Conservation (phyloP, 1,284 basidiomycete species). For the Rhodotorula glutinis region DNA sequence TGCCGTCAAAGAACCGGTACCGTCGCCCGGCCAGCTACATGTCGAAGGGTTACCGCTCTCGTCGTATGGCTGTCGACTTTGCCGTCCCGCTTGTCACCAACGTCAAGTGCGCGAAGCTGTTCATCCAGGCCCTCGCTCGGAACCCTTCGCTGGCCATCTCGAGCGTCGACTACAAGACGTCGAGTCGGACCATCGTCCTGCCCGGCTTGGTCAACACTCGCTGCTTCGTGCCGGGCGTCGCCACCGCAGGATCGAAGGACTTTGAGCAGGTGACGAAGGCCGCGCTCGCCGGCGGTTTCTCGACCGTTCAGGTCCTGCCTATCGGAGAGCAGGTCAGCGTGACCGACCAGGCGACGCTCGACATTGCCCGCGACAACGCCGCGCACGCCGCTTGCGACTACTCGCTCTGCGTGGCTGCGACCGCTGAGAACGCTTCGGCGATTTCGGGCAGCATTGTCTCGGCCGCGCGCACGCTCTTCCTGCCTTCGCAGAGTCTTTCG, state of each 20-base stretch:
- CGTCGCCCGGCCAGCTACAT: constrained; percentile 95
- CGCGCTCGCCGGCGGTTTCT: constrained; percentile 81
- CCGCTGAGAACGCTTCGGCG: constrained; percentile 62
- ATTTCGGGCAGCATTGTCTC: constrained; percentile 68
- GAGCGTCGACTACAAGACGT: constrained; percentile 90
- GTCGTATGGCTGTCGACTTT: constrained; percentile 99
- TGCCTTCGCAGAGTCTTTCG: constrained; percentile 67
- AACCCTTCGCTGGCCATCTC: constrained; percentile 81
- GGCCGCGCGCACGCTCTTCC: constrained; percentile 76
- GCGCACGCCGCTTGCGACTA: constrained; percentile 78
- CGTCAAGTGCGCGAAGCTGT: constrained; percentile 96
- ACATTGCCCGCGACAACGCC: constrained; percentile 65
- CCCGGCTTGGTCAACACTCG: constrained; percentile 88
- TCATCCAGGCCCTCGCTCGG: constrained; percentile 90
- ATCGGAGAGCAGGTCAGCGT: constrained; percentile 61
- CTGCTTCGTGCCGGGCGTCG: constrained; percentile 77
- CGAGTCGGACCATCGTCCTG: constrained; percentile 83
- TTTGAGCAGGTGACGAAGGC: constrained; percentile 70
- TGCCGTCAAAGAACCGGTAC: constrained; percentile 97
- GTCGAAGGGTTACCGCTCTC: constrained; percentile 93
- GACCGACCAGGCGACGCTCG: constrained; percentile 65
- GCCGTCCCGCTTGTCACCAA: constrained; percentile 97
- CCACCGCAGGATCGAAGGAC: constrained; percentile 58
- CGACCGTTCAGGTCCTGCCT: constrained; percentile 73
- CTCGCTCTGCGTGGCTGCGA: constrained; percentile 73